These are phyloP conservation scores for Acanthamoeba royreba DNA, from an alignment of 208 protist genomes.

Conservation along the genomic window DNA sequence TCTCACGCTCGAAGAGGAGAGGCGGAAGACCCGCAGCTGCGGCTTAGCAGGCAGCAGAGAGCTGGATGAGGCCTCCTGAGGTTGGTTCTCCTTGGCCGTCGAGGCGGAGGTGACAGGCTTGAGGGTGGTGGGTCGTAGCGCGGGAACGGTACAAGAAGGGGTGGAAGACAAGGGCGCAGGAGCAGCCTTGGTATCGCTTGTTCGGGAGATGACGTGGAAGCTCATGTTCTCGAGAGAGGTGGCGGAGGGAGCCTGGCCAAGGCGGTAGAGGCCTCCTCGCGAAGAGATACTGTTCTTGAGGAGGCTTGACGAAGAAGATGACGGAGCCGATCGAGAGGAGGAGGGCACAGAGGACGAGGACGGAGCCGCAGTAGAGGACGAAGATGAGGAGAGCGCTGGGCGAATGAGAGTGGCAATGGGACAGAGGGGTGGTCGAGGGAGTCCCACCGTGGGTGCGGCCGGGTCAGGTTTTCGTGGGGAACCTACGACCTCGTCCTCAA, in stretches of 20 bases:
- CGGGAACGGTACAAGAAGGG: not conserved
- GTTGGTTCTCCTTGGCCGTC: not conserved
- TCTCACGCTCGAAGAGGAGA: too few relatives aligned
- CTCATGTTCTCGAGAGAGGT: not conserved
- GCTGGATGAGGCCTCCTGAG: too few relatives aligned
- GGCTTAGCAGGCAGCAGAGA: too few relatives aligned
- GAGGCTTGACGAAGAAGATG: not conserved
- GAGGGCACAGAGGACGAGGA: not conserved
- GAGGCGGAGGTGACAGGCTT: too few relatives aligned
- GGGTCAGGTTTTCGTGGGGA: not conserved
- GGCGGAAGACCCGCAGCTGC: too few relatives aligned
- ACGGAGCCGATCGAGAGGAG: not conserved
- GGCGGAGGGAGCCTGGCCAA: not conserved
- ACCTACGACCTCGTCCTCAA: not conserved
- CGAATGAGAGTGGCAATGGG: not conserved
- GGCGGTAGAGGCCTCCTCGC: not conserved
- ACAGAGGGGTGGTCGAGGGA: not conserved
- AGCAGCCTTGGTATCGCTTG: not conserved
- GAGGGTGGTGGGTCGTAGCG: not conserved
- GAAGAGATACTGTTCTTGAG: not conserved
- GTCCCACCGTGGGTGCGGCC: not conserved
- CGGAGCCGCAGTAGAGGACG: not conserved
- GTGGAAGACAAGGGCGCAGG: too few relatives aligned
- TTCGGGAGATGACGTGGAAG: not conserved
- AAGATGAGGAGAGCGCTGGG: not conserved